Percentiles rank a stretch among this genome's conserved stretches.
These are phyloP conservation scores for Gossypium anomalum DNA, from an alignment of 345 rosid species.

Conservation along the genomic window DNA sequence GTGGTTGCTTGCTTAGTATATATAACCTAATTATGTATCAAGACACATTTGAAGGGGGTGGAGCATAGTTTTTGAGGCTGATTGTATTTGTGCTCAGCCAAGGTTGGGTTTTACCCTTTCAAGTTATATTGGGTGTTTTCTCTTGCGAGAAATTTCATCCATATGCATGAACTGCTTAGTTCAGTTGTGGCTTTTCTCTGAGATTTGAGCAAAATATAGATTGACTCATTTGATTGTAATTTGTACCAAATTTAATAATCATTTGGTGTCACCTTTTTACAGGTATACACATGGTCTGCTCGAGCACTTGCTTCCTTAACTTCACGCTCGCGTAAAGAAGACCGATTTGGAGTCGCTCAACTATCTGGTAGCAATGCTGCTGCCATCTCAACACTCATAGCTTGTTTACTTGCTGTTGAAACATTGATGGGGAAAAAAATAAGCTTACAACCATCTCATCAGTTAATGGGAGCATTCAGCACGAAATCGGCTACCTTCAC, in stretches of 20 bases:
- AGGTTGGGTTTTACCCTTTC: background rate
- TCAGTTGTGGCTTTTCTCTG: background rate
- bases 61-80: background rate
- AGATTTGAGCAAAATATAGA: background rate
- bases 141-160: background rate
- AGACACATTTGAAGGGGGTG: too few relatives aligned
- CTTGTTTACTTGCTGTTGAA: slow-evolving; percentile 78
- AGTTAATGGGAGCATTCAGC: slow-evolving; percentile 60
- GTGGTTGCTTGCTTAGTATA: background rate
- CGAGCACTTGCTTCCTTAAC: slow-evolving; percentile 62
- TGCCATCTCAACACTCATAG: slow-evolving; percentile 62
- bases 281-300: slow-evolving; percentile 85
- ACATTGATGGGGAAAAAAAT: slow-evolving; percentile 81
- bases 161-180: background rate
- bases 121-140: background rate
- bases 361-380: slow-evolving; percentile 78
- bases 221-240: background rate
- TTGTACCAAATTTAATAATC: background rate
- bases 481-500: slow-evolving; percentile 64
- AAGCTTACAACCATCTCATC: slow-evolving; percentile 57
- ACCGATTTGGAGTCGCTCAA: slow-evolving; percentile 91
- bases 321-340: slow-evolving; percentile 67
- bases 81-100: background rate
- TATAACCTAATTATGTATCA: background rate
- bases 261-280: slow-evolving; percentile 20